Evolutionary conservation across 1,284 basidiomycete genomes (phyloP), one percentile per base, ranked within the genome.

Genomic region (Bothia castanella): DNA sequence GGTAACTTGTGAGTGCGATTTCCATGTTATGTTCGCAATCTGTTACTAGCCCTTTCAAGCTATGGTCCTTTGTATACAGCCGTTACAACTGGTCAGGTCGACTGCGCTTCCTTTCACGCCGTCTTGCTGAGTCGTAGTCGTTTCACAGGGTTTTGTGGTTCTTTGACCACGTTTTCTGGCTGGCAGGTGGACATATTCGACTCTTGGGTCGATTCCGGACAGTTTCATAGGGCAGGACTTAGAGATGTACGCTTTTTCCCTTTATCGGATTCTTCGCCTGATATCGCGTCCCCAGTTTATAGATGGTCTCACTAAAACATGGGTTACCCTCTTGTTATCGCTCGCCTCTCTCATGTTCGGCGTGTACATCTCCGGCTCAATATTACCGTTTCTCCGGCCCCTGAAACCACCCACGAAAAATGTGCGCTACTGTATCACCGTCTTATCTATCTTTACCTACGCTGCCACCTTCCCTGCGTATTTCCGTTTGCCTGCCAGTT

Each of bases 141-240:
- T 27, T n/a, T 35, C 20, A 47, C 53, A 89, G 95, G 95, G 5
- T 92, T 97, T 66, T 98, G 96, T 63, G 97, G 96, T 2, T 96
- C 92, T 5, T 72, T 97, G 58, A 99, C 97, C 5, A 98, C 95
- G 0, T 99, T 98, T 72, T 97, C 94, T 5, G 81, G 85, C 16
- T 99, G 97, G 96, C 92, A 97, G 69, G 65, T 92, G 9, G 89
- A 93, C 56, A 73, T 93, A 1, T 99, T 96, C 64, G 71, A 80
- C 44, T 88, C 93, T 0, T 99, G 94, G 80, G 78, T 89, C 0
- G 90, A 98, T 66, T 72, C 78, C 16, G 69, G 73, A 14, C 69
- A 76, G 13, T 80, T 74, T 47, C 63, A 77, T 52, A 79, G 90
- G 42, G 73, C 78, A 47, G 87, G 92, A 47, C 75, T 98, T 36